Percentiles rank a stretch among this genome's conserved stretches.
Conservation (phyloP, 345 rosid species). For the Luvunga scandens region DNA sequence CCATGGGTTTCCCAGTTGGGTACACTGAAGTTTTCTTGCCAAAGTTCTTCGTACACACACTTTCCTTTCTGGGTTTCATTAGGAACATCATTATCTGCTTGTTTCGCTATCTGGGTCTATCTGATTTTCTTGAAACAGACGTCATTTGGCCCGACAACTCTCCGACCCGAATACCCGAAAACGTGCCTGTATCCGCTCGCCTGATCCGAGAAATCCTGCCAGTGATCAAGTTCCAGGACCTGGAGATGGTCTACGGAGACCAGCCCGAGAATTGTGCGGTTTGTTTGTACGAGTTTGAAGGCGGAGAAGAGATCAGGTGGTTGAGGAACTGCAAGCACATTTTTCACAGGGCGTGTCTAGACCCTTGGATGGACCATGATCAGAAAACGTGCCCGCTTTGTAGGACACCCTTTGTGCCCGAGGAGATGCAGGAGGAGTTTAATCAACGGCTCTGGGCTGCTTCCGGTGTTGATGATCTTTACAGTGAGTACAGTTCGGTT, state of each 20-base stretch:
- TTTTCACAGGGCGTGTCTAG: slow-evolving; percentile 76
- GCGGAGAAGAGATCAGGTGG: slow-evolving; percentile 76
- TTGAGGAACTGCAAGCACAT: slow-evolving; percentile 74
- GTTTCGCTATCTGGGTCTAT: slow-evolving; percentile 60
- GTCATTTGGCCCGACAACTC: slow-evolving; percentile 44
- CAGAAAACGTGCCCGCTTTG: slow-evolving; percentile 89
- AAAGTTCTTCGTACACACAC: slow-evolving; percentile 60
- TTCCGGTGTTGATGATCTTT: slow-evolving; percentile 50
- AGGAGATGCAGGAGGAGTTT: slow-evolving; percentile 78
- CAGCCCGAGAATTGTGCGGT: slow-evolving; percentile 77
- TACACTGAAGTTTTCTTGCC: slow-evolving; percentile 76
- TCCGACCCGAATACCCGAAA: slow-evolving; percentile 32
- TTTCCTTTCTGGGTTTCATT: slow-evolving; percentile 60
- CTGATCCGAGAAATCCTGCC: slow-evolving; percentile 83
- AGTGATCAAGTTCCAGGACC: slow-evolving; percentile 55
- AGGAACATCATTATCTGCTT: slow-evolving; percentile 49
- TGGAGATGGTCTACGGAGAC: slow-evolving; percentile 34
- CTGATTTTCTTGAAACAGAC: slow-evolving; percentile 76
- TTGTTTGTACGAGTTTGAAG: slow-evolving; percentile 74
- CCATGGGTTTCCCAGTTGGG: slow-evolving; percentile 86
- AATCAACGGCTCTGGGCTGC: slow-evolving; percentile 83
- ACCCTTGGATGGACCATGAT: slow-evolving; percentile 97
- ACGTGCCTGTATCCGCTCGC: slow-evolving; percentile 60
- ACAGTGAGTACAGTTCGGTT: slow-evolving; percentile 51
- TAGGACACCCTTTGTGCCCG: slow-evolving; percentile 73